A percentile compares a stretch with the other conserved stretches of the same genome.
These are phyloP conservation scores for Thalassiosira tumida DNA, from an alignment of 352 stramenopile species.

Conservation along the genomic window DNA sequence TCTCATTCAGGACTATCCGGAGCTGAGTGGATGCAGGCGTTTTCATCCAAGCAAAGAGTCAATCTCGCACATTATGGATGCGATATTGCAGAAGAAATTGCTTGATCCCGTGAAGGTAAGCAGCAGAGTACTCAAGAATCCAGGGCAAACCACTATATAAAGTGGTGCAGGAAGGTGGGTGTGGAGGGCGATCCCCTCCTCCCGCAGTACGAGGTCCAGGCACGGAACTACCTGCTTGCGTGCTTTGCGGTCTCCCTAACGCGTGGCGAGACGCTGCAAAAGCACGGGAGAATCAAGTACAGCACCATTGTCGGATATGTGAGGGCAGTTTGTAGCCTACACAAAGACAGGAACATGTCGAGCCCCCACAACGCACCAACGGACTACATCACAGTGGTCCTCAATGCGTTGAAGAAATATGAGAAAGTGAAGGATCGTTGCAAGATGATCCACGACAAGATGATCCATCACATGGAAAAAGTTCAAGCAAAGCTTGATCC, in stretches of 20 bases:
- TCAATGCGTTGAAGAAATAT: constrained; percentile 48
- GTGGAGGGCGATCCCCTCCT: neutral
- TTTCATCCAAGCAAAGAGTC: constrained; percentile 60
- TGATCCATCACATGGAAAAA: constrained; percentile 43
- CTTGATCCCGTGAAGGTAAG: constrained; percentile 59
- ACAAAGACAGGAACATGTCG: neutral
- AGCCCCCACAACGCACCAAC: neutral
- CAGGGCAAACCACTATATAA: constrained; percentile 49
- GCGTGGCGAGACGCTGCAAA: neutral
- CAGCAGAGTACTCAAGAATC: constrained; percentile 40
- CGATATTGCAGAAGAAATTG: constrained; percentile 47
- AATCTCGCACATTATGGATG: constrained; percentile 66
- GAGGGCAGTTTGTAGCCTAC: neutral
- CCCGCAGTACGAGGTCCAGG: neutral
- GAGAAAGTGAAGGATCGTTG: constrained; percentile 36
- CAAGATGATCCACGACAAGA: constrained; percentile 57
- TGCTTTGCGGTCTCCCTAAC: constrained; percentile 48
- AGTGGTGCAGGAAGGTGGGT: constrained; percentile 4
- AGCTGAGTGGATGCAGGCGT: constrained; percentile 44
- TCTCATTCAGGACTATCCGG: constrained; percentile 54
- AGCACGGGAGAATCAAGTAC: neutral
- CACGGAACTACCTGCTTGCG: neutral
- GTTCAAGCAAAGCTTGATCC: no score
- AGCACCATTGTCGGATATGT: neutral
- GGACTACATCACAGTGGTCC: constrained; percentile 31